Percentiles rank a stretch among this genome's conserved stretches.
These are phyloP conservation scores for Dendrothele bispora DNA, from an alignment of 768 basidiomycete species.

Conservation along the genomic window DNA sequence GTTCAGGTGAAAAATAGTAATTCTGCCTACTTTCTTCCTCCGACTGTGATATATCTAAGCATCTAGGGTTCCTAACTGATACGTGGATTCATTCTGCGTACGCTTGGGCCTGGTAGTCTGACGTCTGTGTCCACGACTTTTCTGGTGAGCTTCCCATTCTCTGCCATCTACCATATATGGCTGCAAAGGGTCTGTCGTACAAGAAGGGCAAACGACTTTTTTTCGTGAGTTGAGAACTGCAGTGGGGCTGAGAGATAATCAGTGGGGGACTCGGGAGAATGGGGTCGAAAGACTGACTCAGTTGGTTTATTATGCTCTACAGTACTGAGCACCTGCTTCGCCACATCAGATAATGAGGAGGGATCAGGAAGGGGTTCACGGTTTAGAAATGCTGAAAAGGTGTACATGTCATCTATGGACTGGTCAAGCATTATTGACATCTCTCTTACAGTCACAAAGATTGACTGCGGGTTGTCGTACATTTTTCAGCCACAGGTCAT, in stretches of 20 bases:
- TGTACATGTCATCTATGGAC: not conserved
- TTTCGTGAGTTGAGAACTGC: constrained; percentile 54
- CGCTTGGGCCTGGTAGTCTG: no score
- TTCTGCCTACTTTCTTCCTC: no score
- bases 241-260: constrained; percentile 46
- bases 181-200: constrained; percentile 53
- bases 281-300: constrained; percentile 33
- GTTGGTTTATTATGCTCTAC: constrained; percentile 43
- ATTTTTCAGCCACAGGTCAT: constrained; percentile 55
- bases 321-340: constrained; percentile 51
- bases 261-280: constrained; percentile 4
- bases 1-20: no score
- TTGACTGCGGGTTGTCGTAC: constrained; percentile 52
- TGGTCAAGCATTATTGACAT: not conserved
- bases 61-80: no score
- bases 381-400: constrained; percentile 54
- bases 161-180: constrained; percentile 66
- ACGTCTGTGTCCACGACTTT: constrained; percentile 57
- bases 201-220: constrained; percentile 59
- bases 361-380: constrained; percentile 55
- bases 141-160: constrained; percentile 57
- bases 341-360: constrained; percentile 50
- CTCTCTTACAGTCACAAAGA: constrained; percentile 46
- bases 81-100: no score
- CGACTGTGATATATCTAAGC: no score